phyloP scores from a whole-genome alignment of 805 yeast species.

The Dipodascus geniculatus region DNA sequence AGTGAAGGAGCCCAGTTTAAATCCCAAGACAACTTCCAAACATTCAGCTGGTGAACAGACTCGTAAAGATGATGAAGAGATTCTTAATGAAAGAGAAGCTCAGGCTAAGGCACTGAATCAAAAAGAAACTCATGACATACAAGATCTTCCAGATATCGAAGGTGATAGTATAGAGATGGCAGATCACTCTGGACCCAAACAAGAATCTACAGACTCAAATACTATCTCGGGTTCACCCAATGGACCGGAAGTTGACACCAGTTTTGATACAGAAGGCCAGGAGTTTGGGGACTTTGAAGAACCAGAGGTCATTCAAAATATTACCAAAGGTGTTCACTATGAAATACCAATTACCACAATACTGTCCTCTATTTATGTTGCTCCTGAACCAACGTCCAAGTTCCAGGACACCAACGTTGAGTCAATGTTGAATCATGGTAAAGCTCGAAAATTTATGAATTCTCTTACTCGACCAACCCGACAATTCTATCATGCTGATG shows the following conservation, averaged over 20 bases:
- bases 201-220: no score
- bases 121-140: no score
- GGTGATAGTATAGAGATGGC: no score
- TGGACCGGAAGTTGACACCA: neutral
- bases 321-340: neutral
- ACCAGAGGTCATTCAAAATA: neutral
- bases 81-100: no score
- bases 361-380: neutral
- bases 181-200: no score
- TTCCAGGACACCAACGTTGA: neutral
- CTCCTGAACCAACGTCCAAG: neutral
- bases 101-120: no score
- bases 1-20: no score
- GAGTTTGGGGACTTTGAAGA: neutral
- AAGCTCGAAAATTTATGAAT: slow-evolving; percentile 13
- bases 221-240: neutral
- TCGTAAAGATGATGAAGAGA: no score
- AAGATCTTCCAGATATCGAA: no score
- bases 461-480: slow-evolving; percentile 17
- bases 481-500: slow-evolving; percentile 14
- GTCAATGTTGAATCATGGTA: neutral
- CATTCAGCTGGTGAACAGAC: no score
- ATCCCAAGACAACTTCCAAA: no score
- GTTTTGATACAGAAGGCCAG: neutral
- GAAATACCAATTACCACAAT: neutral